Evolutionary conservation across 2,329 filamentous ascomycete genomes (phyloP), one percentile per base, ranked within the genome.

Genomic region (Alternaria arbusti): DNA sequence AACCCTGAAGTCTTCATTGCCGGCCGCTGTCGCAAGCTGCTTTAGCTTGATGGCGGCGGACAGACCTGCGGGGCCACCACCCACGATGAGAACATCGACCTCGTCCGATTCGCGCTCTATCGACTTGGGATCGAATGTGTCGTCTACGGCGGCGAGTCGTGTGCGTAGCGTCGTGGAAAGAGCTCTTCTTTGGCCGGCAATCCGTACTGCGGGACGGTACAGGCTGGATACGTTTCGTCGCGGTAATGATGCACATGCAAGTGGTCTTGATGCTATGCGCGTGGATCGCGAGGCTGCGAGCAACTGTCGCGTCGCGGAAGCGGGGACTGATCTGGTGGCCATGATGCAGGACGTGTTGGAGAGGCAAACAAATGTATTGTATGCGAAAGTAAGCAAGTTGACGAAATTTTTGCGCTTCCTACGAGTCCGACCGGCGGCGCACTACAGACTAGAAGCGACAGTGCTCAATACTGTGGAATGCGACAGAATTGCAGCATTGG

Each of bases 41-140:
- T 98, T 98, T 59, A 99, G 84, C 69, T 92, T 91, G 77, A 99
- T 99, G 54, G 95, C 96, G 50, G 96, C 94, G 71, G 92, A 91
- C 70, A 99, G 87, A 63, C 96, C 96, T 56, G 96, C 93, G 57
- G 96, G 96, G n/a, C 96, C 95, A 80, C 93, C 96, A 75, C 96
- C 96, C 57, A 99, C 89, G 75, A 99, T 98, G 81, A 94, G 97
- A 28, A 99, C 94, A 81, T 99, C 96, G 28, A 99, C 96, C 82
- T 96, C 84, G 75, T 99, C 96, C 57, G 89, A 91, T 80, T 98
- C 96, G 69, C 96, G 90, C 69, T 98, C 95, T 61, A 94, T 85
- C 59, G 85, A 80, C 30, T 75, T 73, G 20, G 82, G 81, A 63
- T 84, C 81, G 65, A 83, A 82, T 36, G 73, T 74, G 57, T 82